Conservation (phyloP, 306 rosid genomes). For the Myrica gale region DNA sequence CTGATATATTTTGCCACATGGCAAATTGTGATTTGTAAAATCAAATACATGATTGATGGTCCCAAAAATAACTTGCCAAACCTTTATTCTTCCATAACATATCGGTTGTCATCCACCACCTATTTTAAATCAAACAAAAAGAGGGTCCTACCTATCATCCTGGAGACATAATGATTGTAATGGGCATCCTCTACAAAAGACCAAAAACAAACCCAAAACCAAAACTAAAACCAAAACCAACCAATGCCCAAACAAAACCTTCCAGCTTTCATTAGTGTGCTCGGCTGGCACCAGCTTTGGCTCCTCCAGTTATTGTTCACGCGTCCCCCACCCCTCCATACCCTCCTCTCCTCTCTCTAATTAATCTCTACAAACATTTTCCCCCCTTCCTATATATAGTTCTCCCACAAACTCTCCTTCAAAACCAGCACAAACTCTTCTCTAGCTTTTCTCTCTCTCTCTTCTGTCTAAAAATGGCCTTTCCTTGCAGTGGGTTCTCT, state of each 20-base stretch:
- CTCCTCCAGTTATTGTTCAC: constrained; percentile 46
- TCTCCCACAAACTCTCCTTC: constrained; percentile 32
- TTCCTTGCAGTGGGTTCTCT: constrained; percentile 10
- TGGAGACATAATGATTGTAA: constrained; percentile 35
- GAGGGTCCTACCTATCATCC: constrained; percentile 36
- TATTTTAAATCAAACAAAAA: constrained; percentile 29
- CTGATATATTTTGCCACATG: constrained; percentile 27
- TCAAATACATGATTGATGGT: constrained; percentile 57
- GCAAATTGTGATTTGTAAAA: constrained; percentile 3
- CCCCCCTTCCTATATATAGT: constrained; percentile 11
- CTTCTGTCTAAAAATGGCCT: constrained; percentile 33
- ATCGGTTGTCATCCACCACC: constrained; percentile 73
- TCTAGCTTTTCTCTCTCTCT: background rate
- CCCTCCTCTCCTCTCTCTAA: constrained; percentile 2
- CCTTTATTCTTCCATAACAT: constrained; percentile 59
- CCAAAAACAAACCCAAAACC: constrained; percentile 13
- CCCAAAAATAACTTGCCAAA: constrained; percentile 32
- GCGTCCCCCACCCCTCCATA: constrained; percentile 45
- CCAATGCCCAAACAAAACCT: constrained; percentile 46
- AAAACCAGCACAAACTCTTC: constrained; percentile 3
- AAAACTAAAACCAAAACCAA: background rate
- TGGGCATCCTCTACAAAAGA: constrained; percentile 10
- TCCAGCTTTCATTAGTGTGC: constrained; percentile 55
- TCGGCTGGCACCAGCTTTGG: constrained; percentile 68
- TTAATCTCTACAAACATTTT: background rate